Percentiles rank a stretch among this genome's conserved stretches.
Evolutionary conservation across 1,139 yeast genomes (phyloP).

Genomic region (Yamadazyma trypodendri): DNA sequence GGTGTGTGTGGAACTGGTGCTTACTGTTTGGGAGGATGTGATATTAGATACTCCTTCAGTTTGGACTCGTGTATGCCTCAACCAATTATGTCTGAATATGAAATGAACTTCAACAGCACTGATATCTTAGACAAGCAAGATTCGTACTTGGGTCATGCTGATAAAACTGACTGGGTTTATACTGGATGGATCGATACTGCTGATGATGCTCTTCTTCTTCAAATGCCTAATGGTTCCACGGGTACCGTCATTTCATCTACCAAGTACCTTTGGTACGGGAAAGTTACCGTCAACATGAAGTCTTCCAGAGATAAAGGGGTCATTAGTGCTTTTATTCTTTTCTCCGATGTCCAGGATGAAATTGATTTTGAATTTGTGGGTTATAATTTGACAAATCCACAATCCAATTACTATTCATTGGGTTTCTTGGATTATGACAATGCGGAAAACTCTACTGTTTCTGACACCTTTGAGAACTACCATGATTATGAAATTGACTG

Average conservation of each 20-base stretch:
- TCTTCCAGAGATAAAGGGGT: conserved; percentile 80
- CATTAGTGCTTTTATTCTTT: conserved; percentile 78
- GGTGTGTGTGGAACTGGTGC: conserved; percentile 86
- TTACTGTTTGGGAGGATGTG: conserved; percentile 81
- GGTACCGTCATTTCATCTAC: conserved; percentile 86
- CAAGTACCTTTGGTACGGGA: conserved; percentile 85
- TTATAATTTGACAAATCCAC: conserved; percentile 59
- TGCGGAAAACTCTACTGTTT: conserved; percentile 43
- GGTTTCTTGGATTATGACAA: conserved; percentile 72
- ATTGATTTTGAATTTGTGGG: conserved; percentile 89
- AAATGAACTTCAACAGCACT: conserved; percentile 35
- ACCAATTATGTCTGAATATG: conserved; percentile 39
- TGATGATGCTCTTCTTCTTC: conserved; percentile 58
- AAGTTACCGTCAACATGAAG: conserved; percentile 64
- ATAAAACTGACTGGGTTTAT: conserved; percentile 70
- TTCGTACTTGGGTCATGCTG: conserved; percentile 67
- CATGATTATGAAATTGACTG: conserved; percentile 84
- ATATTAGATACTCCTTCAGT: conserved; percentile 62
- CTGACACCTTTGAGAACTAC: conserved; percentile 61
- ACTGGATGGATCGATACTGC: conserved; percentile 61
- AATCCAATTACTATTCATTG: conserved; percentile 76
- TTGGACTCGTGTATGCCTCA: conserved; percentile 67
- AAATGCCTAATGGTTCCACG: conserved; percentile 75
- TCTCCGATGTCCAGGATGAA: conserved; percentile 87
- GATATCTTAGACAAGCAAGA: conserved; percentile 30